Evolutionary conservation across 495 filamentous ascomycete genomes (phyloP).

Genomic region (Aspergillus panamensis): DNA sequence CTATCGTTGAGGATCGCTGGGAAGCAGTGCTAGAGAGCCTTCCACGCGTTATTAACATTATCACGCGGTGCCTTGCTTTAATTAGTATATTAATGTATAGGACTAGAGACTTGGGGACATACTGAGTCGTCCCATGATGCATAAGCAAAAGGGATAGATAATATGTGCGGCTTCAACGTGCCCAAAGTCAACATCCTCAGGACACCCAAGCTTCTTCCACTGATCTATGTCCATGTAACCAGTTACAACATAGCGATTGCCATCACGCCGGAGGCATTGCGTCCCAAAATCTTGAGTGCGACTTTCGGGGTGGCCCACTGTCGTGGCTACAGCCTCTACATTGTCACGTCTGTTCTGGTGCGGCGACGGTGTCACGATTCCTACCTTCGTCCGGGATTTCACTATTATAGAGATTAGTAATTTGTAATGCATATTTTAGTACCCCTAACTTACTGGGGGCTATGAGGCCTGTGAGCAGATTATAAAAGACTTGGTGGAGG

Average conservation of each 20-base stretch:
- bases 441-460: slow-evolving; percentile 2
- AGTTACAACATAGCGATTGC: neutral
- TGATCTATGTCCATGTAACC: neutral
- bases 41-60: neutral
- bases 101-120: neutral
- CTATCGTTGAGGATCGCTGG: neutral
- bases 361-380: neutral
- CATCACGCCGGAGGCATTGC: neutral
- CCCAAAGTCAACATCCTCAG: neutral
- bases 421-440: no score
- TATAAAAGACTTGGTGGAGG: neutral
- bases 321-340: neutral
- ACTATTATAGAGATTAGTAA: no score
- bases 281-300: neutral
- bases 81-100: no score
- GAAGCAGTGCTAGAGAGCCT: neutral
- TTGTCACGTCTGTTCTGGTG: neutral
- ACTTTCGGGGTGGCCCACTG: neutral
- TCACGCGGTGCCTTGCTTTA: neutral
- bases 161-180: neutral
- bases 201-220: neutral
- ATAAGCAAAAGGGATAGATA: neutral
- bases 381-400: neutral
- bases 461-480: neutral
- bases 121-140: neutral